phyloP scores from a whole-genome alignment of 345 rosid genomes.

The Linum trigynum region DNA sequence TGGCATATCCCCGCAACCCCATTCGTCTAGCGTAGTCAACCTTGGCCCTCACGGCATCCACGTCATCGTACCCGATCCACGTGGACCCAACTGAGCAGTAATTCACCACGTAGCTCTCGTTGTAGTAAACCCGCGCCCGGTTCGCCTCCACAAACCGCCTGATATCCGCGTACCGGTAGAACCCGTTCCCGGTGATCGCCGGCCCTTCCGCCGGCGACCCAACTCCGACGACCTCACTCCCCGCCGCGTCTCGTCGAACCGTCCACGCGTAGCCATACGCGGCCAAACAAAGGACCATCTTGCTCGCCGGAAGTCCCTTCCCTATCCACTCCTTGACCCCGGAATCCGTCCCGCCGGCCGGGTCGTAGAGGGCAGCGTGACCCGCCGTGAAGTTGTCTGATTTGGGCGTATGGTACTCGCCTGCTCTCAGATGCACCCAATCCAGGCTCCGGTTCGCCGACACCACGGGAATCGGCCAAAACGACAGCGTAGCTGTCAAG shows the following conservation, averaged over 20 bases:
- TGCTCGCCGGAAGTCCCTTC: constrained; percentile 15
- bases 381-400: constrained; percentile 11
- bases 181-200: not conserved
- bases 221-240: not conserved
- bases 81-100: not conserved
- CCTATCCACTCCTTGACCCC: constrained; percentile 17
- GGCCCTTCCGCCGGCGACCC: not conserved
- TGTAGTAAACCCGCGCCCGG: not conserved
- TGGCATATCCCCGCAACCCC: constrained; percentile 5
- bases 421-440: constrained; percentile 14
- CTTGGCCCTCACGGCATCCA: constrained; percentile 1
- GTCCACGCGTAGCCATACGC: constrained; percentile 28
- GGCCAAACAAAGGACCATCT: constrained; percentile 25
- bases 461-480: constrained; percentile 2
- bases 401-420: constrained; percentile 22
- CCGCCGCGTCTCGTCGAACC: constrained; percentile 4
- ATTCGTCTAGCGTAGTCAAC: constrained; percentile 10
- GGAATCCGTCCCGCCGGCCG: constrained; percentile 3
- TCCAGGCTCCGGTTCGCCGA: constrained; percentile 2
- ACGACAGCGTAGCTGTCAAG: constrained; percentile 5
- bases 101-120: constrained; percentile 1
- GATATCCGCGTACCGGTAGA: not conserved
- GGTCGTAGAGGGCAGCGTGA: constrained; percentile 13
- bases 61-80: constrained; percentile 13
- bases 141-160: not conserved